phyloP scores from a whole-genome alignment of 179 eudicot genomes.

The Sideroxylon spinosum region DNA sequence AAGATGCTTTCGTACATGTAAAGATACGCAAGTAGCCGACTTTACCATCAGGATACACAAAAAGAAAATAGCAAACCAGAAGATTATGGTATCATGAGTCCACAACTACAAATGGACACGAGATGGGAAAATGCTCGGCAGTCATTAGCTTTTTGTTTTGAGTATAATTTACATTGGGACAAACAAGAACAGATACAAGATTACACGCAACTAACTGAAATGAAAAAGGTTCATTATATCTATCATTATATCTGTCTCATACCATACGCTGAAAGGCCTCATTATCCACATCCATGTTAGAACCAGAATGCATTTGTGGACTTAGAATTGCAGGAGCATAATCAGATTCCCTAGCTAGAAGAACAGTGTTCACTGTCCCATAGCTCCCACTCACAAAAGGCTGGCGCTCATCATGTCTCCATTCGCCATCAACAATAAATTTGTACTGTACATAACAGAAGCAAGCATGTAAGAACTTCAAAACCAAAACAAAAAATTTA shows the following conservation, averaged over 20 bases:
- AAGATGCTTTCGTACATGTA: background rate
- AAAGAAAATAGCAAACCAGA: background rate
- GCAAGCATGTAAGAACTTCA: too few species aligned
- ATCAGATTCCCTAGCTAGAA: constrained; percentile 54
- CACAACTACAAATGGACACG: background rate
- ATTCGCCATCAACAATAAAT: constrained; percentile 92
- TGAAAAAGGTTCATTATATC: background rate
- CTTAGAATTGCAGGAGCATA: constrained; percentile 36
- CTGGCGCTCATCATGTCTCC: constrained; percentile 82
- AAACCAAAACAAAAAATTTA: too few species aligned
- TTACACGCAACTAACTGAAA: background rate
- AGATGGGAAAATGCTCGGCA: background rate
- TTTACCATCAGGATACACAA: background rate
- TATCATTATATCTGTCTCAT: constrained; percentile 5
- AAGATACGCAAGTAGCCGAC: background rate
- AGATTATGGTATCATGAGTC: background rate
- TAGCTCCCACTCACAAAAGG: constrained; percentile 56
- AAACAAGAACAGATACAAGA: background rate
- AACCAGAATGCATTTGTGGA: constrained; percentile 49
- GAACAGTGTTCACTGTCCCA: constrained; percentile 76
- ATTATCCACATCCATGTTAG: constrained; percentile 92
- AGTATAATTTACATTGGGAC: background rate
- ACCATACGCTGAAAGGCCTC: constrained; percentile 49
- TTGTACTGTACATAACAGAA: constrained; percentile 63
- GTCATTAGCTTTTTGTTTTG: background rate